Evolutionary conservation across 345 rosid genomes (phyloP).

Genomic region (Mangifera indica): DNA sequence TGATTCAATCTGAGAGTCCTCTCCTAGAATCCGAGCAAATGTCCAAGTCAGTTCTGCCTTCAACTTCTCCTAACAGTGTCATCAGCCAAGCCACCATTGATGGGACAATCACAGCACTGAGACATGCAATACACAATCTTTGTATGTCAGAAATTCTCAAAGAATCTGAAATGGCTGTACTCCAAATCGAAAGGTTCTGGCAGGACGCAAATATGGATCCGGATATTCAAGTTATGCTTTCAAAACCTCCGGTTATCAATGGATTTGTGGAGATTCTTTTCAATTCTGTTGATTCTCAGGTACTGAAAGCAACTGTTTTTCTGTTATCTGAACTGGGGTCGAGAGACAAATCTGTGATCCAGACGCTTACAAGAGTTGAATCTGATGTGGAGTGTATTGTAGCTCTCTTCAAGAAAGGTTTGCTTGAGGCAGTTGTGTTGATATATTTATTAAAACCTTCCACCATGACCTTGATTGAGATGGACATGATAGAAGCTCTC

Average conservation of each 20-base stretch:
- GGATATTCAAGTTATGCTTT: slow-evolving; percentile 48
- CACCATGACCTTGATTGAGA: slow-evolving; percentile 39
- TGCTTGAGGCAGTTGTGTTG: slow-evolving; percentile 59
- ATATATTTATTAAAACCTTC: slow-evolving; percentile 52
- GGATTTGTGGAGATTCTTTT: slow-evolving; percentile 71
- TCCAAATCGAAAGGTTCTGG: slow-evolving; percentile 58
- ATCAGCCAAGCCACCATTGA: slow-evolving; percentile 51
- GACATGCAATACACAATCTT: slow-evolving; percentile 46
- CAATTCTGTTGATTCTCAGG: slow-evolving; percentile 55
- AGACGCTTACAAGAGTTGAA: slow-evolving; percentile 60
- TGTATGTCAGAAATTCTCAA: slow-evolving; percentile 58
- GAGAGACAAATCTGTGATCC: slow-evolving; percentile 61
- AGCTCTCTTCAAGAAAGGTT: slow-evolving; percentile 59
- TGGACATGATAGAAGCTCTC: slow-evolving; percentile 54
- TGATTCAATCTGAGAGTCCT: slow-evolving; percentile 20
- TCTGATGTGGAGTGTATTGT: slow-evolving; percentile 63
- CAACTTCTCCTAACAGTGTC: slow-evolving; percentile 52
- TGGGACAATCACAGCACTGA: slow-evolving; percentile 44
- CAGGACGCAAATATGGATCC: slow-evolving; percentile 35
- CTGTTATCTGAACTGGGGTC: slow-evolving; percentile 65
- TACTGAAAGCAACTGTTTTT: slow-evolving; percentile 50
- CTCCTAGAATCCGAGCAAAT: slow-evolving; percentile 25
- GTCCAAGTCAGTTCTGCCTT: slow-evolving; percentile 28
- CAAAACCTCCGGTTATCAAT: slow-evolving; percentile 55
- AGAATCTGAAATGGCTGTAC: slow-evolving; percentile 65